A percentile compares a stretch with the other conserved stretches of the same genome.
Evolutionary conservation across 176 grass and related monocot species (phyloP).

Genomic region (Musa troglodytarum): DNA sequence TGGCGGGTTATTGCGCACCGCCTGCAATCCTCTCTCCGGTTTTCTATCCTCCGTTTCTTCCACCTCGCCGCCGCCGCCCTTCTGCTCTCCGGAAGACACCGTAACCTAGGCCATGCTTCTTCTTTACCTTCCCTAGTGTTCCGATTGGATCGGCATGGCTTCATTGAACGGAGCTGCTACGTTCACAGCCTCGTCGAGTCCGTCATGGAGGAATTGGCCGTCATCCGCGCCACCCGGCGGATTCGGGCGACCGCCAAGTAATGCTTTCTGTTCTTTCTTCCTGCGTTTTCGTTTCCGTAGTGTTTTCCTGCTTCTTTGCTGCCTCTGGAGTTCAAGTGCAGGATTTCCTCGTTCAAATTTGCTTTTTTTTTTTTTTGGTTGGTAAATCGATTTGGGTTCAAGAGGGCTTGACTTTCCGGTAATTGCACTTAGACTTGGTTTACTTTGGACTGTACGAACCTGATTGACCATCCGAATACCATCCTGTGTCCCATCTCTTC

Average conservation of each 20-base stretch:
- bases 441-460: no score
- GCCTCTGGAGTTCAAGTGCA: no score
- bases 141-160: slow-evolving; percentile 10
- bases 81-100: not conserved
- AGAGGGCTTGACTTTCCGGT: no score
- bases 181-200: slow-evolving; percentile 47
- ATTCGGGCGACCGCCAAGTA: slow-evolving; percentile 50
- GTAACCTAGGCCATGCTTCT: not conserved
- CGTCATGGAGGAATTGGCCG: slow-evolving; percentile 55
- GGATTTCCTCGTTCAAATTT: no score
- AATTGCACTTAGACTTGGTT: no score
- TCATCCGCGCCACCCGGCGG: slow-evolving; percentile 25
- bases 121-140: not conserved
- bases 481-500: no score
- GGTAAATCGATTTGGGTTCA: no score
- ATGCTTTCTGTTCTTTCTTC: not conserved
- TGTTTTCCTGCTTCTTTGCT: not conserved
- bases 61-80: slow-evolving; percentile 21
- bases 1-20: slow-evolving; percentile 13
- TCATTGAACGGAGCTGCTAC: slow-evolving; percentile 7
- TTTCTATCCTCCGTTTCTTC: slow-evolving; percentile 37
- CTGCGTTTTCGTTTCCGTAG: not conserved
- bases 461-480: no score
- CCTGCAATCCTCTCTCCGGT: slow-evolving; percentile 7
- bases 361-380: no score